A percentile compares a stretch with the other conserved stretches of the same genome.
Conservation (phyloP, 805 yeast genomes). For the Hanseniaspora pseudoguilliermondii region DNA sequence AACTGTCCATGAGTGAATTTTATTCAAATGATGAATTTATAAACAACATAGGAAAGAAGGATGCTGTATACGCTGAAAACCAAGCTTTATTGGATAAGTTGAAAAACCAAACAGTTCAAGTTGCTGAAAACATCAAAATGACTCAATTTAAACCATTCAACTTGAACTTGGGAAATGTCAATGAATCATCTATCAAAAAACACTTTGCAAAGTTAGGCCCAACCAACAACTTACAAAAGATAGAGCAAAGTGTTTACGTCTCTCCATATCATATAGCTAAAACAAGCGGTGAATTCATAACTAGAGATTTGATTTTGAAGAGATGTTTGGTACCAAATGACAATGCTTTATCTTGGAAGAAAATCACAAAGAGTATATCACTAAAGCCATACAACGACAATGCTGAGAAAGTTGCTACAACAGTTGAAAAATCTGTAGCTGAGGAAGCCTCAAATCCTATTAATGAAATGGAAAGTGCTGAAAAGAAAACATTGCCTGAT, state of each 20-base stretch:
- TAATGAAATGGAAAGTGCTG: neutral
- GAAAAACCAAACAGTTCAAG: neutral
- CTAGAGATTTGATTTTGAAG: neutral
- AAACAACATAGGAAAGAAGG: constrained; percentile 50
- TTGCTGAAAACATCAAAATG: constrained; percentile 31
- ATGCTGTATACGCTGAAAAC: neutral
- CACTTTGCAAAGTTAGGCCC: neutral
- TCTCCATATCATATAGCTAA: neutral
- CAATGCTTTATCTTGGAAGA: neutral
- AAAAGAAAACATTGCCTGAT: neutral
- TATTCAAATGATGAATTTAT: constrained; percentile 42
- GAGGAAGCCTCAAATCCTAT: neutral
- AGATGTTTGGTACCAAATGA: neutral
- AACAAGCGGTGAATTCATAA: neutral
- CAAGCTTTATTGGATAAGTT: constrained; percentile 42
- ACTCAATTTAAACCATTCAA: neutral
- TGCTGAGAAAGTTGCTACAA: neutral
- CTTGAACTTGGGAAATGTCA: neutral
- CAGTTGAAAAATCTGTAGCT: neutral
- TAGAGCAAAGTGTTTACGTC: neutral
- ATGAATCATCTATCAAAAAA: neutral
- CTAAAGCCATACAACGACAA: neutral
- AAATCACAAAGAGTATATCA: neutral
- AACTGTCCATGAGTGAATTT: constrained; percentile 43
- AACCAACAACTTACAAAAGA: neutral